phyloP scores from a whole-genome alignment of 2,329 filamentous ascomycete genomes.

The Cladosporium colombiae region DNA sequence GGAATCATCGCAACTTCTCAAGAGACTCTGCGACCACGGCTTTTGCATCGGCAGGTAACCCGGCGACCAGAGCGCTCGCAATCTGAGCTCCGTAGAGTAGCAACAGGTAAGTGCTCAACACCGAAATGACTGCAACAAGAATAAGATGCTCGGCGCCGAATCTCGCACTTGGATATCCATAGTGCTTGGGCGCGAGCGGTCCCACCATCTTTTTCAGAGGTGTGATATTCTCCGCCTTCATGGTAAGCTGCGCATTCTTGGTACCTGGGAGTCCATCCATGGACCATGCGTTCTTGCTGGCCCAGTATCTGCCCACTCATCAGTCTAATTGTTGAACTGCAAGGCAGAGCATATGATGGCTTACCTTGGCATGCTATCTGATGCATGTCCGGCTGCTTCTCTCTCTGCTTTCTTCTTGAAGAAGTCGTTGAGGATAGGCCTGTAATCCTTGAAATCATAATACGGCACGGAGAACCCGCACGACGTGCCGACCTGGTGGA shows the following conservation, averaged over 20 bases:
- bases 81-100: slow-evolving; percentile 12
- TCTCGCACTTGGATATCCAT: slow-evolving; percentile 1
- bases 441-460: slow-evolving; percentile 46
- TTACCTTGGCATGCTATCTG: slow-evolving; percentile 45
- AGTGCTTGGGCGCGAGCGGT: slow-evolving; percentile 20
- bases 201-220: slow-evolving; percentile 50
- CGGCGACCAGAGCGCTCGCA: background rate
- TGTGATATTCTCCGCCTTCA: slow-evolving; percentile 39
- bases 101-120: slow-evolving; percentile 1
- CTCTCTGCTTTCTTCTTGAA: slow-evolving; percentile 44
- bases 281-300: slow-evolving; percentile 45
- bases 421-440: slow-evolving; percentile 44
- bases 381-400: slow-evolving; percentile 38
- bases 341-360: background rate
- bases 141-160: slow-evolving; percentile 11
- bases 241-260: slow-evolving; percentile 42
- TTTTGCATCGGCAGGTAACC: background rate
- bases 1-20: background rate
- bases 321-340: background rate
- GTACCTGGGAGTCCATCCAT: slow-evolving; percentile 49
- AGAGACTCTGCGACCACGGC: background rate
- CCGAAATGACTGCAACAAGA: background rate
- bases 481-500: slow-evolving; percentile 46
- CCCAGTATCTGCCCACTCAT: slow-evolving; percentile 43
- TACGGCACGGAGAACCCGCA: slow-evolving; percentile 48